Conservation (phyloP, 2,329 filamentous ascomycete genomes). For the Fusarium sp. region DNA sequence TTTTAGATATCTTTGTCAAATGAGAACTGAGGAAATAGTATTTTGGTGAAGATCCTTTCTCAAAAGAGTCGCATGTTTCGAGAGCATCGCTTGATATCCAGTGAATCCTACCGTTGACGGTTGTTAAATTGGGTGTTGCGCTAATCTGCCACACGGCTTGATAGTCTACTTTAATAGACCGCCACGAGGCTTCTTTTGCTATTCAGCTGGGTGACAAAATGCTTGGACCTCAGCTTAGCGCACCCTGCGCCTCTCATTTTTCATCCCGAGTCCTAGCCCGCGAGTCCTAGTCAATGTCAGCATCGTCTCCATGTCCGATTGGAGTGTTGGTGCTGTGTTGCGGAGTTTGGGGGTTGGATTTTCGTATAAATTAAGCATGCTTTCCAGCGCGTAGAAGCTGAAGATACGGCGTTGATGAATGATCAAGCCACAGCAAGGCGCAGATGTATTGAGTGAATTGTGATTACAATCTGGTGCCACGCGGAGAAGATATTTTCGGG, state of each 20-base stretch:
- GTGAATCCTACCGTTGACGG: not conserved
- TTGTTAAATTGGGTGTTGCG: not conserved
- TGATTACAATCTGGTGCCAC: no score
- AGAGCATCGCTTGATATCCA: not conserved
- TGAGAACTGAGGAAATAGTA: not conserved
- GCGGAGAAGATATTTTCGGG: not conserved
- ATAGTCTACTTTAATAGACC: constrained; percentile 16
- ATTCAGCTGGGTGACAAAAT: not conserved
- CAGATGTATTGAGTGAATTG: not conserved
- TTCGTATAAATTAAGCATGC: not conserved
- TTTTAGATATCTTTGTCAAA: not conserved
- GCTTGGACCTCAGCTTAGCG: not conserved
- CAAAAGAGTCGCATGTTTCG: constrained; percentile 7
- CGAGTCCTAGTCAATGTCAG: not conserved
- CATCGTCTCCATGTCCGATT: not conserved
- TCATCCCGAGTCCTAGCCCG: not conserved
- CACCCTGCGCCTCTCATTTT: not conserved
- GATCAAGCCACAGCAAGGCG: not conserved
- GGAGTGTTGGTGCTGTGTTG: not conserved
- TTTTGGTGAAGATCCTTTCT: not conserved
- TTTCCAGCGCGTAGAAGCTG: not conserved
- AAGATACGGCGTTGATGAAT: not conserved
- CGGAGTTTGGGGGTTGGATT: not conserved
- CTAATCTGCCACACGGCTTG: constrained; percentile 7
- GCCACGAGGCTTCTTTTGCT: not conserved